phyloP scores from a whole-genome alignment of 257 asterid genomes.

The Rubia yunnanensis region DNA sequence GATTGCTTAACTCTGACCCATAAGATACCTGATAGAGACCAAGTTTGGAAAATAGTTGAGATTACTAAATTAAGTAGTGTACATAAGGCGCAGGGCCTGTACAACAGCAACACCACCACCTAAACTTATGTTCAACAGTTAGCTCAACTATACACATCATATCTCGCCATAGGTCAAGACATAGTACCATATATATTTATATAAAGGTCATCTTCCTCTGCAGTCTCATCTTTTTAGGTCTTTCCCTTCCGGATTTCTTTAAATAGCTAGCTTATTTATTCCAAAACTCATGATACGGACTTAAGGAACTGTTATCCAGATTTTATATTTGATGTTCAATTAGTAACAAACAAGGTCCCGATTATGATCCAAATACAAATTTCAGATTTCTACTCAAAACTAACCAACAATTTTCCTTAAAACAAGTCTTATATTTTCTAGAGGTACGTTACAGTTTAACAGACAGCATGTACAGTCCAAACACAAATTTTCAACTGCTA shows the following conservation, averaged over 20 bases:
- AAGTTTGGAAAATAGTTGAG: neutral
- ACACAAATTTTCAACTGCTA: neutral
- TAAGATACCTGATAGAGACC: slow-evolving; percentile 62
- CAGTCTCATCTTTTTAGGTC: too few relatives aligned
- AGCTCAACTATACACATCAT: too few relatives aligned
- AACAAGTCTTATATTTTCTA: neutral
- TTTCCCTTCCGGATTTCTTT: too few relatives aligned
- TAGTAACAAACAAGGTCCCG: neutral
- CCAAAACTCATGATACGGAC: neutral
- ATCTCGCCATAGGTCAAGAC: too few relatives aligned
- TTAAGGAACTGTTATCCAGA: neutral
- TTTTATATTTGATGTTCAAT: neutral
- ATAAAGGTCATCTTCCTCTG: too few relatives aligned
- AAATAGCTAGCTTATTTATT: too few relatives aligned
- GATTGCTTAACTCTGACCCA: slow-evolving; percentile 95
- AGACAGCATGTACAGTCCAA: neutral
- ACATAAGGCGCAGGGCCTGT: neutral
- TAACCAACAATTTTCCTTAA: neutral
- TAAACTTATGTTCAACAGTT: too few relatives aligned
- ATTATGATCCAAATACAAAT: neutral
- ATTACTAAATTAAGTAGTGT: neutral
- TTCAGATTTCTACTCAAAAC: neutral
- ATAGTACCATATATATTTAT: too few relatives aligned
- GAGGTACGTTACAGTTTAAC: neutral
- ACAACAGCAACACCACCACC: neutral